phyloP scores from a whole-genome alignment of 2,329 filamentous ascomycete species.

The Lasiodiplodia citricola region DNA sequence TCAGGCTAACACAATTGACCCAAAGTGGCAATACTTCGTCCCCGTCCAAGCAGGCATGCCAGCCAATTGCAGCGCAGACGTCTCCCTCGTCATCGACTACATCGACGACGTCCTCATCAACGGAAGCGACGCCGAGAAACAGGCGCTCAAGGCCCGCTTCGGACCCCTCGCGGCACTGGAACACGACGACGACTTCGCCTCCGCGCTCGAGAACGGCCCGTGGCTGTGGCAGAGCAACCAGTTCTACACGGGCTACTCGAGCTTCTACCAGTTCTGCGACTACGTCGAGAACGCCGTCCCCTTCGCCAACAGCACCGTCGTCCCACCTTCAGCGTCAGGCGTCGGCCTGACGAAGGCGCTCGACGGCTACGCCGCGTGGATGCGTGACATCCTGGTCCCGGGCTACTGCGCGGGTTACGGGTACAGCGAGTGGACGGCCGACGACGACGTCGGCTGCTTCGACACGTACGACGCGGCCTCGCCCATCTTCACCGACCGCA shows the following conservation, averaged over 20 bases:
- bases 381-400: slow-evolving; percentile 22
- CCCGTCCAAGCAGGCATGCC: slow-evolving; percentile 65
- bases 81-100: slow-evolving; percentile 58
- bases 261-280: slow-evolving; percentile 42
- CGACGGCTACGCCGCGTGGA: slow-evolving; percentile 53
- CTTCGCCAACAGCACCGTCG: slow-evolving; percentile 29
- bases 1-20: not conserved
- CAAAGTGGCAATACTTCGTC: slow-evolving; percentile 62
- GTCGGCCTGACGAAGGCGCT: slow-evolving; percentile 62
- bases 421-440: slow-evolving; percentile 45
- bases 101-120: slow-evolving; percentile 45
- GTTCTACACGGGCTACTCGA: slow-evolving; percentile 56
- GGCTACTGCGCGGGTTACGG: slow-evolving; percentile 54
- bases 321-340: slow-evolving; percentile 47
- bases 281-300: slow-evolving; percentile 44
- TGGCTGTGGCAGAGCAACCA: slow-evolving; percentile 63
- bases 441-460: slow-evolving; percentile 56
- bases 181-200: slow-evolving; percentile 60
- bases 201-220: slow-evolving; percentile 60
- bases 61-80: slow-evolving; percentile 61
- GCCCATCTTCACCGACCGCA: slow-evolving; percentile 57
- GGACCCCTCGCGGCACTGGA: slow-evolving; percentile 55
- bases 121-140: slow-evolving; percentile 39
- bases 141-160: slow-evolving; percentile 58
- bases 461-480: slow-evolving; percentile 59